Evolutionary conservation across 2,329 filamentous ascomycete genomes (phyloP), one percentile per base, ranked within the genome.

Genomic region (Pseudogymnoascus sp.): DNA sequence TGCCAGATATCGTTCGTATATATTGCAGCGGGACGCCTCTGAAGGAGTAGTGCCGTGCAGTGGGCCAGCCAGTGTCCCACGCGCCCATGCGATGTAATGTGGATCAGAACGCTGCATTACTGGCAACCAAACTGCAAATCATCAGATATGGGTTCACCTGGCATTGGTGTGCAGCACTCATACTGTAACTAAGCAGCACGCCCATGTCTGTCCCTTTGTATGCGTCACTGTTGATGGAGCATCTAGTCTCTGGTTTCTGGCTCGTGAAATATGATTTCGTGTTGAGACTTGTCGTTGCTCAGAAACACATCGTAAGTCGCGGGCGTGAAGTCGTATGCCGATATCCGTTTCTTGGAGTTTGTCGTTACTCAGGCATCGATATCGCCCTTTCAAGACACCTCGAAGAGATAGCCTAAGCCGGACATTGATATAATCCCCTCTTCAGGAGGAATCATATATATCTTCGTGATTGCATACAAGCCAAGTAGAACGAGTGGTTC

Each of bases 391-490:
- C 49, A 55, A 14, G 49, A 55, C n/a, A 8, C 49, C 21, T 55
- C 49, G 49, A 55, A 72, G 1, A 73, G 67, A 61, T 72, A 64
- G 12, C 64, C 64, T 38, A 69, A 66, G 52, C 69, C 68, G 62
- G 67, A 70, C 68, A 68, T 73, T 52, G 77, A 75, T 55, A 80
- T 74, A 60, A 74, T 69, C 12, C 68, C 70, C 8, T 79, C 76
- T 67, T 83, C 80, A 4, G 79, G 76, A n/a, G 76, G 73, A 37
- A 77, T 75, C 21, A 75, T 75, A 41, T 80, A 74, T 59, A 83
- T 72, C 69, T 78, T 81, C 19, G 76, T 79, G 62, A 80, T 68
- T 62, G 77, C 78, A 69, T 82, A 82, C 6, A 83, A 73, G 23
- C 72, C 69, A 52, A 81, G 72, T 26, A 82, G 72, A 8, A 78